Base-by-base conservation (phyloP, 2,329 filamentous ascomycete genomes). In the Alternaria angustiovoidea region DNA sequence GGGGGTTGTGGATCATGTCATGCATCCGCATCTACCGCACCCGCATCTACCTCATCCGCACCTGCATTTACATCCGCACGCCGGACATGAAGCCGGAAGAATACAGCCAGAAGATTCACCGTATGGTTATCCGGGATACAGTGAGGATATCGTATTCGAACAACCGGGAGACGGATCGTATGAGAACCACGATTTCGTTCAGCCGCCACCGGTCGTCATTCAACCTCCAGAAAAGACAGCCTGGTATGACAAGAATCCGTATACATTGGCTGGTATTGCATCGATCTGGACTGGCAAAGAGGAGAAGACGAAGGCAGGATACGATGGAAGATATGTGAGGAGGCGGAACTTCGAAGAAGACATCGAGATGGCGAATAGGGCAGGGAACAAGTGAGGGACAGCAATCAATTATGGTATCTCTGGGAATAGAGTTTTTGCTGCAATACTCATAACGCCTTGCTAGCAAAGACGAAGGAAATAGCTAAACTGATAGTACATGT, bases 191-290 rank as follows among this genome's bases (percentile, higher is more conserved):
- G 39, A 36, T 24, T 1, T 12, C 24, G n/a, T 22, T 7, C 42
- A 47, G n/a, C 26, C 24, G 12, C 24, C 16, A 2, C 18, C 36
- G 16, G 46, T 18, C 6, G 32, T 20, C 18, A 26, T 57, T 24
- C 26, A 30, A 16, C 12, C 12, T n/a, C 41, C 47, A 18, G 18
- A 26, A 28, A 32, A 9, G 4, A 26, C 16, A 24, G 56, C 32
- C 7, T n/a, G 44, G 18, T 56, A 47, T 8, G 30, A 42, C 36
- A 54, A 38, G 18, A 60, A 57, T 24, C 53, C 53, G 12, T 51
- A 52, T n/a, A 60, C 53, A 12, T 22, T 34, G 34, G 26, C 41
- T 24, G 53, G 57, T 7, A 42, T 60, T 2, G 56, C 42, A 42
- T 57, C 57, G 6, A 60, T 51, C 5, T 60, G 53, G 57, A 39